Evolutionary conservation across 2,329 filamentous ascomycete genomes (phyloP).

Genomic region (Cadophora malorum): DNA sequence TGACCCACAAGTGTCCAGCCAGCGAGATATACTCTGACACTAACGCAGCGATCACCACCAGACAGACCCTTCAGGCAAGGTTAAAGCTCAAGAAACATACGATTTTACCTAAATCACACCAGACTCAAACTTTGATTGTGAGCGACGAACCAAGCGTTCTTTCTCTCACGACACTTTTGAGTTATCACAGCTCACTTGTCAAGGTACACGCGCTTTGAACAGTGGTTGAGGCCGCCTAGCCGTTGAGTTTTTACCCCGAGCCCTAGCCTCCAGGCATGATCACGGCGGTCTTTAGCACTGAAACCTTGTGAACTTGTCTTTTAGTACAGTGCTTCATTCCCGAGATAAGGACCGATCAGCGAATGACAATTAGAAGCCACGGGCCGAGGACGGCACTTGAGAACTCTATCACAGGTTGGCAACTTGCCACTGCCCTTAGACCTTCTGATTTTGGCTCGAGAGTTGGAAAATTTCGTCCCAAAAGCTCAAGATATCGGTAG

Average conservation of each 20-base stretch:
- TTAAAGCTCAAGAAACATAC: background rate
- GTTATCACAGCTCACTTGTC: background rate
- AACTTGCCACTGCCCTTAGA: background rate
- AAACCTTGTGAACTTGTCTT: background rate
- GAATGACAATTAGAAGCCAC: background rate
- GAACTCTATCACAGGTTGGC: background rate
- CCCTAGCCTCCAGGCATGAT: background rate
- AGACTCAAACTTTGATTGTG: constrained; percentile 5
- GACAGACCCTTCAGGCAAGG: constrained; percentile 1
- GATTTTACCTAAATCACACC: background rate
- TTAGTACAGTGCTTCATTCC: background rate
- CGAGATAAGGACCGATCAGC: constrained; percentile 7
- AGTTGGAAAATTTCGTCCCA: background rate
- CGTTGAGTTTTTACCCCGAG: constrained; percentile 11
- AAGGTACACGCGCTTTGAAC: background rate
- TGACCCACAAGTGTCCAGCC: background rate
- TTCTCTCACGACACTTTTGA: background rate
- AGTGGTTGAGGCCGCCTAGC: constrained; percentile 10
- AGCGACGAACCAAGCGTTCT: background rate
- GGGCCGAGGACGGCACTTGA: constrained; percentile 10
- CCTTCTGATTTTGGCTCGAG: background rate
- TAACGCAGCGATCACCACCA: constrained; percentile 13
- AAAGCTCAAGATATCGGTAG: background rate
- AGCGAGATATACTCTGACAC: background rate
- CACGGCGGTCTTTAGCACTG: background rate